A percentile compares a stretch with the other conserved stretches of the same genome.
Conservation (phyloP, 2,329 filamentous ascomycete genomes). For the Aureobasidium uvarum region DNA sequence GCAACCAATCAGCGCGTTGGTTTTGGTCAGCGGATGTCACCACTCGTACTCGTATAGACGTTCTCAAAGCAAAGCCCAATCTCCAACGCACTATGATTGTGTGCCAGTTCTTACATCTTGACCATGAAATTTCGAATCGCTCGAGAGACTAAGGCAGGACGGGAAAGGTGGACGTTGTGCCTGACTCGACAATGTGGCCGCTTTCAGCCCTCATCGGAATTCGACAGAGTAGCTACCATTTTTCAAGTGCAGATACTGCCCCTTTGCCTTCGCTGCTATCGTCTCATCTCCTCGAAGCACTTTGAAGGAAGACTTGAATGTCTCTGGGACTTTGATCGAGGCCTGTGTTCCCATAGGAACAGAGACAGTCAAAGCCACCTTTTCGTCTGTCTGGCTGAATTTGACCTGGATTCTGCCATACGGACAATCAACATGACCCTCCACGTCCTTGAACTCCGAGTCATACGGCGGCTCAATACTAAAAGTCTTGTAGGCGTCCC, state of each 20-base stretch:
- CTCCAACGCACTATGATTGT: no score
- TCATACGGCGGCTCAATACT: conserved; percentile 43
- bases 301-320: not conserved
- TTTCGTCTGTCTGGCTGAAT: conserved; percentile 28
- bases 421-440: conserved; percentile 43
- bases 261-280: not conserved
- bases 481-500: conserved; percentile 45
- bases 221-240: not conserved
- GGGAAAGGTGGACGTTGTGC: no score
- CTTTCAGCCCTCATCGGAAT: not conserved
- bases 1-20: not conserved
- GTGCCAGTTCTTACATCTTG: no score
- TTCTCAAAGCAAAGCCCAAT: not conserved
- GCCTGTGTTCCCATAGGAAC: conserved; percentile 35
- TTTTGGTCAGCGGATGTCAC: not conserved
- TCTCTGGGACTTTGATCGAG: not conserved
- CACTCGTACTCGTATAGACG: not conserved
- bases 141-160: no score
- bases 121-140: no score
- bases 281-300: not conserved
- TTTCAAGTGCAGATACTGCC: not conserved
- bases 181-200: no score
- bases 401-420: conserved; percentile 41
- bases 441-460: conserved; percentile 44
- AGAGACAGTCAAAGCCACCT: conserved; percentile 30